Conservation (phyloP, 1,284 basidiomycete genomes). For the Ustilago loliicola region DNA sequence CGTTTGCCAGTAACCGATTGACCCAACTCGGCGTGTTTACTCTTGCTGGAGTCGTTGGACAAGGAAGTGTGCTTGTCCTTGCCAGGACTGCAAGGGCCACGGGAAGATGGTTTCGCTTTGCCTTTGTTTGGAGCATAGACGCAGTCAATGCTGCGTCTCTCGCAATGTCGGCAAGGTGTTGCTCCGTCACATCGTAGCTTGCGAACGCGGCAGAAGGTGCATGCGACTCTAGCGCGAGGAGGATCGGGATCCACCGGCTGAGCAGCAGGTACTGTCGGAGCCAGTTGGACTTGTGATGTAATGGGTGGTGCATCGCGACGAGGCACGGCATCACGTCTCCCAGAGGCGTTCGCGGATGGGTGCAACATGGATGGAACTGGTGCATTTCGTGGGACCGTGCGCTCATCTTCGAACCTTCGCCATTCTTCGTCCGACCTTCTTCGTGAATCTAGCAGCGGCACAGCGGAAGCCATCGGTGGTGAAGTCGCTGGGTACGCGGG, state of each 20-base stretch:
- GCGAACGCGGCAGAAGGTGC: slow-evolving; percentile 49
- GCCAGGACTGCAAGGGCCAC: not conserved
- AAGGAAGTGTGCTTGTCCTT: slow-evolving; percentile 1
- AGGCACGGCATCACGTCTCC: slow-evolving; percentile 4
- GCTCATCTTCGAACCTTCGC: slow-evolving; percentile 18
- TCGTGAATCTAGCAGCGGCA: not conserved
- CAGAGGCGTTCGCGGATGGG: not conserved
- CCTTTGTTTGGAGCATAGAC: slow-evolving; percentile 38
- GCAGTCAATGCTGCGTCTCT: slow-evolving; percentile 45
- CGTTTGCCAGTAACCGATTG: not conserved
- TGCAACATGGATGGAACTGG: not conserved
- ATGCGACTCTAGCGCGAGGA: slow-evolving; percentile 46
- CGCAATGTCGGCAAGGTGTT: slow-evolving; percentile 50
- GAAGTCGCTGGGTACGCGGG: not conserved
- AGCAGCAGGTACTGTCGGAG: not conserved
- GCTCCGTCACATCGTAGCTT: slow-evolving; percentile 54
- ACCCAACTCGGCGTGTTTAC: not conserved
- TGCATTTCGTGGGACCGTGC: not conserved
- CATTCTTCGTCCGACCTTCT: slow-evolving; percentile 31
- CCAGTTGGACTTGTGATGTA: not conserved
- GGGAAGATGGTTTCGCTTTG: slow-evolving; percentile 26
- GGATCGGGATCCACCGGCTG: slow-evolving; percentile 32
- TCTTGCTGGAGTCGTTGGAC: not conserved
- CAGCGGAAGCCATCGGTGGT: not conserved
- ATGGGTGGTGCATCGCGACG: slow-evolving; percentile 8